Evolutionary conservation across 352 stramenopile species (phyloP).

Genomic region (Phytophthora hybrid): DNA sequence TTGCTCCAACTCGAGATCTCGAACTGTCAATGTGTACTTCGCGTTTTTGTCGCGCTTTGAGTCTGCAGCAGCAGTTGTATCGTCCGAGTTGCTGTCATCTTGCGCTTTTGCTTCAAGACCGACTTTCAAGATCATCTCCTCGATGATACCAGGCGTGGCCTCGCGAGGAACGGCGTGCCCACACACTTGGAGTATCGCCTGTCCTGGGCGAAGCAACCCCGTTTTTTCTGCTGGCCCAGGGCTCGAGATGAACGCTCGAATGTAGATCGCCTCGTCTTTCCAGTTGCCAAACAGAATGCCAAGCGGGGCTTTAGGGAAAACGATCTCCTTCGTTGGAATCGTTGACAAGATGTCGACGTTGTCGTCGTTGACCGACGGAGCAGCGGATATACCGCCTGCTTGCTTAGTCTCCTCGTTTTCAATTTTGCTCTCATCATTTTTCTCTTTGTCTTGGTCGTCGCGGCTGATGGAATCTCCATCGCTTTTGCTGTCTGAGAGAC

Average conservation of each 20-base stretch:
- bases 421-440: conserved; percentile 4
- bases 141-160: conserved; percentile 59
- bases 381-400: conserved; percentile 1
- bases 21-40: conserved; percentile 74
- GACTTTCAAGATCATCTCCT: conserved; percentile 79
- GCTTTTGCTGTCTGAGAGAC: conserved; percentile 15
- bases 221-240: conserved; percentile 76
- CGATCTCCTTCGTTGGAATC: conserved; percentile 54
- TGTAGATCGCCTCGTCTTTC: conserved; percentile 80
- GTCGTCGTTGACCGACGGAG: not conserved
- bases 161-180: conserved; percentile 68
- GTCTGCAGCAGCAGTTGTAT: conserved; percentile 17
- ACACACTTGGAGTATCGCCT: conserved; percentile 83
- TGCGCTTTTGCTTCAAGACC: conserved; percentile 22
- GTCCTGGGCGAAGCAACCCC: conserved; percentile 61
- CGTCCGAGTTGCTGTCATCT: conserved; percentile 11
- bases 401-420: conserved; percentile 28
- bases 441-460: conserved; percentile 1
- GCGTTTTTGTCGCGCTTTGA: conserved; percentile 35
- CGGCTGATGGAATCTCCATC: conserved; percentile 3
- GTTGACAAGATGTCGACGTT: conserved; percentile 28
- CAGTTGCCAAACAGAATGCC: conserved; percentile 88
- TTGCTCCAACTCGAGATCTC: conserved; percentile 82
- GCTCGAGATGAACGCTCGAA: conserved; percentile 85
- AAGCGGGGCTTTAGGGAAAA: conserved; percentile 71